Conservation (phyloP, 495 filamentous ascomycete species). For the Penicillium nucicola region DNA sequence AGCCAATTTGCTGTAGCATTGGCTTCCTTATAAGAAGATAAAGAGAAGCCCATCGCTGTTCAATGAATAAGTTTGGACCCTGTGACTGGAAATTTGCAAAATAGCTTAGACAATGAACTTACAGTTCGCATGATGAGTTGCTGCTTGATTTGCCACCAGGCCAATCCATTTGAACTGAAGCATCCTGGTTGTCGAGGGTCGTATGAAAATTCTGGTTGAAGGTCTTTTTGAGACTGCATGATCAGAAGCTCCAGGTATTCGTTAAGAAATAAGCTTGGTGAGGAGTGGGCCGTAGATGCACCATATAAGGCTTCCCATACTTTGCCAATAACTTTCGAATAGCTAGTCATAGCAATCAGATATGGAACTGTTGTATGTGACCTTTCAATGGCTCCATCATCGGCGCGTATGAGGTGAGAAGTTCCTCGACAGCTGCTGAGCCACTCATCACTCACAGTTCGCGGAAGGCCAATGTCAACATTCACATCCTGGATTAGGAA, state of each 20-base stretch:
- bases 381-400: background rate
- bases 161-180: background rate
- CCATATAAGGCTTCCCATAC: conserved; percentile 28
- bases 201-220: conserved; percentile 15
- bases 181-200: background rate
- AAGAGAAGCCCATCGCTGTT: conserved; percentile 25
- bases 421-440: conserved; percentile 6
- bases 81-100: background rate
- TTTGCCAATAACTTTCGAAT: conserved; percentile 24
- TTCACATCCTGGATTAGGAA: conserved; percentile 27
- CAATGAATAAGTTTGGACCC: background rate
- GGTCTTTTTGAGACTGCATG: conserved; percentile 15
- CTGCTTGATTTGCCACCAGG: conserved; percentile 23
- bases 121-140: conserved; percentile 26
- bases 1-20: conserved; percentile 10
- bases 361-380: conserved; percentile 8
- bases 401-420: background rate
- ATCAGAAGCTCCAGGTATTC: conserved; percentile 21
- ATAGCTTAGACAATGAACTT: background rate
- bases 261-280: conserved; percentile 13
- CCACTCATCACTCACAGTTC: conserved; percentile 16
- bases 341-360: conserved; percentile 20
- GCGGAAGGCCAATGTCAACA: conserved; percentile 22
- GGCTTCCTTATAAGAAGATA: conserved; percentile 24
- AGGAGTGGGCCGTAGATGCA: conserved; percentile 9